Conservation (phyloP, 2,329 filamentous ascomycete species). For the Endoconidiophora laricicola region DNA sequence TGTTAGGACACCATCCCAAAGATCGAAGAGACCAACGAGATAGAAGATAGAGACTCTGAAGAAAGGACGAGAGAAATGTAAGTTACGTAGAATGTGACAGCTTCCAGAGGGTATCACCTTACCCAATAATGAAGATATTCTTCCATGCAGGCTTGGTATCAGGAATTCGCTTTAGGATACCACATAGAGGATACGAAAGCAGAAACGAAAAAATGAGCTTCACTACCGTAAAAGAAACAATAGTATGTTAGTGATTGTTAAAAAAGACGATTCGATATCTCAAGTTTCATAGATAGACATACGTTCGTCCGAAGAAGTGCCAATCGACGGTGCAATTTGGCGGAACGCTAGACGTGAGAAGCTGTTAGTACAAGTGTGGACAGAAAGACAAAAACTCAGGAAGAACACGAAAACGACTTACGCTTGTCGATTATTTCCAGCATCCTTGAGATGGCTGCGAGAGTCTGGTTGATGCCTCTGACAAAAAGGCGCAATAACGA, state of each 20-base stretch:
- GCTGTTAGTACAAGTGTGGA: not conserved
- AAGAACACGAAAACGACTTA: not conserved
- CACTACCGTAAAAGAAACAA: slow-evolving; percentile 35
- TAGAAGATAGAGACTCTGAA: slow-evolving; percentile 69
- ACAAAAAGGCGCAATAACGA: too few relatives aligned
- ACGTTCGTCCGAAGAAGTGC: slow-evolving; percentile 31
- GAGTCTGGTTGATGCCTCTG: too few relatives aligned
- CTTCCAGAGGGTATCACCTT: slow-evolving; percentile 16
- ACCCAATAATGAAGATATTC: slow-evolving; percentile 75
- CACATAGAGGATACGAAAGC: slow-evolving; percentile 81
- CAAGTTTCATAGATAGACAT: slow-evolving; percentile 16
- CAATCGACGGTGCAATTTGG: slow-evolving; percentile 25
- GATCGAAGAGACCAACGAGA: slow-evolving; percentile 78
- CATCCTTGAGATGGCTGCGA: not conserved
- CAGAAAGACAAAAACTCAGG: not conserved
- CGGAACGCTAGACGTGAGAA: slow-evolving; percentile 25
- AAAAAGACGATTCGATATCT: not conserved
- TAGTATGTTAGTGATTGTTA: not conserved
- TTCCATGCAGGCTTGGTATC: slow-evolving; percentile 71
- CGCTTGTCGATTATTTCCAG: slow-evolving; percentile 11
- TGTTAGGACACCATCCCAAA: slow-evolving; percentile 73
- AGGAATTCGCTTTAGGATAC: slow-evolving; percentile 73
- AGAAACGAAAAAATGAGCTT: slow-evolving; percentile 87
- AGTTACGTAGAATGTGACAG: not conserved
- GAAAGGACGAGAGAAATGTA: slow-evolving; percentile 23